Evolutionary conservation across 441 rosid species (phyloP).

Genomic region (Croton setiger): DNA sequence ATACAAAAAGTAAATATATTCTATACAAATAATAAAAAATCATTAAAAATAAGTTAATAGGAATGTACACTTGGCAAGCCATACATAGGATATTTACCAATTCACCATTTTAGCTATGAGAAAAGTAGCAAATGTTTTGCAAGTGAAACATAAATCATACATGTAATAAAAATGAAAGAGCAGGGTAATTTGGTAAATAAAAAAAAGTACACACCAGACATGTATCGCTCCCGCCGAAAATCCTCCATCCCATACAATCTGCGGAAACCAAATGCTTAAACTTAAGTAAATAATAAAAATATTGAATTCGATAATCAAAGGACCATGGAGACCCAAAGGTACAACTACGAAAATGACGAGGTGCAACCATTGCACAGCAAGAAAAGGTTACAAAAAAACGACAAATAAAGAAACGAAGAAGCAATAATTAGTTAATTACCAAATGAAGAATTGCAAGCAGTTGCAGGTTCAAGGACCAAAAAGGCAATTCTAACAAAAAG

Average conservation of each 20-base stretch:
- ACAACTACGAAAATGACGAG: background rate
- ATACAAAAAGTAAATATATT: no score
- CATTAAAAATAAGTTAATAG: background rate
- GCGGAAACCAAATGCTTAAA: slow-evolving; percentile 3
- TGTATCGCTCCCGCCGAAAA: slow-evolving; percentile 60
- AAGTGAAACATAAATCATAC: no score
- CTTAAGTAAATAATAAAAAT: background rate
- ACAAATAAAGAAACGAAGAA: background rate
- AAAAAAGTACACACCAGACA: slow-evolving; percentile 45
- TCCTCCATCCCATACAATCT: slow-evolving; percentile 68
- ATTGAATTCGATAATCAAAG: background rate
- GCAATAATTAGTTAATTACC: slow-evolving; percentile 32
- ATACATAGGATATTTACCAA: no score
- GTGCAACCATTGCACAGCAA: background rate
- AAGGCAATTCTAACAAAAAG: slow-evolving; percentile 68
- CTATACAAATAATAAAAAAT: no score
- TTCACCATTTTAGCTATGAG: no score
- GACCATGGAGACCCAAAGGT: background rate
- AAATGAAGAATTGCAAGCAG: slow-evolving; percentile 58
- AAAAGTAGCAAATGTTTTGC: no score
- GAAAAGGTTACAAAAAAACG: background rate
- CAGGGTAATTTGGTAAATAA: slow-evolving; percentile 17
- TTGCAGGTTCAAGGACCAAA: slow-evolving; percentile 69
- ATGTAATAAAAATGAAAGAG: background rate
- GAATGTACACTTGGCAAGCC: no score